phyloP scores from a whole-genome alignment of 257 asterid genomes.

The Petrea volubilis region DNA sequence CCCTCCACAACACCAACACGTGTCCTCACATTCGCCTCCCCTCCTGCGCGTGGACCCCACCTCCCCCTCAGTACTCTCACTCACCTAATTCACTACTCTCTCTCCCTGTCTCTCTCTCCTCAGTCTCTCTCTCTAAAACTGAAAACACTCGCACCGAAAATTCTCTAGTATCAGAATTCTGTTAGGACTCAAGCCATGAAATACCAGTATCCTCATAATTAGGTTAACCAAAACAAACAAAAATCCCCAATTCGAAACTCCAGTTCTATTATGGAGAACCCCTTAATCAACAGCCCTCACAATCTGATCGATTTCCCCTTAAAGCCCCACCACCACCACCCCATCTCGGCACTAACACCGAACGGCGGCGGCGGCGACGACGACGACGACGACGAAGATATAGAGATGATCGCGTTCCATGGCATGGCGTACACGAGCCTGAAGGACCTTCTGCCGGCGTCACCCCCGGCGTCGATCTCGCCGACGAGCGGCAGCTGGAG shows the following conservation, averaged over 20 bases:
- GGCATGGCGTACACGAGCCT: slow-evolving; percentile 55
- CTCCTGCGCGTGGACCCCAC: slow-evolving; percentile 53
- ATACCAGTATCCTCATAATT: slow-evolving; percentile 2
- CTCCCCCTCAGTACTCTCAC: slow-evolving; percentile 27
- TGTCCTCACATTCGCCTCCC: slow-evolving; percentile 13
- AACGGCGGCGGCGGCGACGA: slow-evolving; percentile 9
- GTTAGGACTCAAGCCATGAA: not conserved
- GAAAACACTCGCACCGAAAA: not conserved
- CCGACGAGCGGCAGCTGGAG: slow-evolving; percentile 57
- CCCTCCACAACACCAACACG: slow-evolving; percentile 26
- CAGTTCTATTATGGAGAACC: slow-evolving; percentile 33
- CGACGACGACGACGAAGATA: slow-evolving; percentile 13
- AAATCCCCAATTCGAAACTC: slow-evolving; percentile 18
- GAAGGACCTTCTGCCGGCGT: slow-evolving; percentile 56
- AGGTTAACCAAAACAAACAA: not conserved
- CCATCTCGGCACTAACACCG: not conserved
- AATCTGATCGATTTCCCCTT: slow-evolving; percentile 22
- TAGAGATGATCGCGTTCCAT: slow-evolving; percentile 42
- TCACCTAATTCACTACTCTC: slow-evolving; percentile 31
- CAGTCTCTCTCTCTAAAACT: not conserved
- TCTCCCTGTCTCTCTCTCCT: not conserved
- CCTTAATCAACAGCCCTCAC: slow-evolving; percentile 17
- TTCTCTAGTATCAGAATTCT: slow-evolving; percentile 8
- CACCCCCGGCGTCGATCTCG: slow-evolving; percentile 39
- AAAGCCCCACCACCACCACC: slow-evolving; percentile 3